Percentiles rank a stretch among this genome's conserved stretches.
Conservation (phyloP, 129 eudicot genomes). For the Mikania micrantha region DNA sequence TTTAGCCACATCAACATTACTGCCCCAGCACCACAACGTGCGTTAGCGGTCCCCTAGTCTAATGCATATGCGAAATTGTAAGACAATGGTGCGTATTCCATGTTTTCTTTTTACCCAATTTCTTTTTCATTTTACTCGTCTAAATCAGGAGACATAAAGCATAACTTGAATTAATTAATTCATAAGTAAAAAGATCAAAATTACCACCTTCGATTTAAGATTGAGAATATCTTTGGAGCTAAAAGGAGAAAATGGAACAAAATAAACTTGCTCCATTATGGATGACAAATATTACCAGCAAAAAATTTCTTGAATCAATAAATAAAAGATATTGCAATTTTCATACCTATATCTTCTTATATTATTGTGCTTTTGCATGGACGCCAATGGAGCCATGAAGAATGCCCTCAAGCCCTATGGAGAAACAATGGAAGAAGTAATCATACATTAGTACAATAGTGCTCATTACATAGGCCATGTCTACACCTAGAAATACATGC, state of each 20-base stretch:
- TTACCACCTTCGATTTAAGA: neutral
- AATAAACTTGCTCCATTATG: conserved; percentile 48
- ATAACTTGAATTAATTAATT: neutral
- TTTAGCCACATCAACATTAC: too few species aligned
- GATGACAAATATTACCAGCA: neutral
- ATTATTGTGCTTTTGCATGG: conserved; percentile 4
- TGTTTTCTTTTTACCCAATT: neutral
- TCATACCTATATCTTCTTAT: neutral
- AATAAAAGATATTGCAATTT: neutral
- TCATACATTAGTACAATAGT: neutral
- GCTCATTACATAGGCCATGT: neutral
- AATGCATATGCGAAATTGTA: neutral
- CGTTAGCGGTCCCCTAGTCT: too few species aligned
- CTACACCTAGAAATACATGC: neutral
- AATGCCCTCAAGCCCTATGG: conserved; percentile 26
- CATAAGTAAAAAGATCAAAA: neutral
- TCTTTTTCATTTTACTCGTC: neutral
- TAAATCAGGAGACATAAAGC: neutral
- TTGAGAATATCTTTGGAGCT: neutral
- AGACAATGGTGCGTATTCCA: neutral
- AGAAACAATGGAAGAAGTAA: neutral
- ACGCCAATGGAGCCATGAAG: neutral
- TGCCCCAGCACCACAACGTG: too few species aligned
- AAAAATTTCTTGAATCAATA: neutral
- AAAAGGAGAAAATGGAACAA: neutral